These are phyloP conservation scores for Phoma sp. DNA, from an alignment of 2,329 filamentous ascomycete genomes.

Conservation along the genomic window DNA sequence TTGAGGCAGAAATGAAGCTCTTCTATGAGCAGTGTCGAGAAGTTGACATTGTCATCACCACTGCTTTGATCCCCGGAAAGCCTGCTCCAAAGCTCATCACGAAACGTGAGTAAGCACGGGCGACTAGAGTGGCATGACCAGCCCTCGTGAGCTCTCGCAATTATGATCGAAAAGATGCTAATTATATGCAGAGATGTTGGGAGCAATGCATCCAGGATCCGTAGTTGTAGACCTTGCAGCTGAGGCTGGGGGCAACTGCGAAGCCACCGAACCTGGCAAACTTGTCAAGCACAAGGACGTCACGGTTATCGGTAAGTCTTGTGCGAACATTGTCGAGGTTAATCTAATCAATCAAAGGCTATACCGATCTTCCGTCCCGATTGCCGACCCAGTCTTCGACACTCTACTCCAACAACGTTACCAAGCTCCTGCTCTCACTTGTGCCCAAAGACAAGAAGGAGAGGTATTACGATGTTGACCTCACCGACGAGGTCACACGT, in stretches of 20 bases:
- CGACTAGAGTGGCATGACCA: too few species aligned
- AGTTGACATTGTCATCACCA: conserved; percentile 91
- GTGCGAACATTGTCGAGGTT: neutral
- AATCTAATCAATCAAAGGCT: conserved; percentile 52
- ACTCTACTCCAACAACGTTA: conserved; percentile 92
- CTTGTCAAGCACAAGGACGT: conserved; percentile 75
- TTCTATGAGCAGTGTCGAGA: conserved; percentile 87
- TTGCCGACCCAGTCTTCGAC: conserved; percentile 89
- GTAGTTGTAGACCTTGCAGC: conserved; percentile 88
- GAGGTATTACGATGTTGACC: conserved; percentile 79
- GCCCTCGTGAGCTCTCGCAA: too few species aligned
- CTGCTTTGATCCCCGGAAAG: conserved; percentile 85
- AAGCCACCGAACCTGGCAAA: conserved; percentile 77
- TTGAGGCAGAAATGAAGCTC: conserved; percentile 89
- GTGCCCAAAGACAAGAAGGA: conserved; percentile 76
- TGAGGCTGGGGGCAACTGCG: conserved; percentile 87
- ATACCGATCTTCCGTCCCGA: conserved; percentile 85
- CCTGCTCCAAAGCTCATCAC: conserved; percentile 85
- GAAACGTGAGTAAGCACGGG: conserved; percentile 48
- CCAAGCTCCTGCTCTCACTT: conserved; percentile 85
- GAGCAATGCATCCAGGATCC: conserved; percentile 87
- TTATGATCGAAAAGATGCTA: neutral
- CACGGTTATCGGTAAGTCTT: conserved; percentile 75
- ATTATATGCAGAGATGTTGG: conserved; percentile 61
- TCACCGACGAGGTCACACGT: conserved; percentile 83